phyloP scores from a whole-genome alignment of 345 rosid genomes.

The Conringia planisiliqua region DNA sequence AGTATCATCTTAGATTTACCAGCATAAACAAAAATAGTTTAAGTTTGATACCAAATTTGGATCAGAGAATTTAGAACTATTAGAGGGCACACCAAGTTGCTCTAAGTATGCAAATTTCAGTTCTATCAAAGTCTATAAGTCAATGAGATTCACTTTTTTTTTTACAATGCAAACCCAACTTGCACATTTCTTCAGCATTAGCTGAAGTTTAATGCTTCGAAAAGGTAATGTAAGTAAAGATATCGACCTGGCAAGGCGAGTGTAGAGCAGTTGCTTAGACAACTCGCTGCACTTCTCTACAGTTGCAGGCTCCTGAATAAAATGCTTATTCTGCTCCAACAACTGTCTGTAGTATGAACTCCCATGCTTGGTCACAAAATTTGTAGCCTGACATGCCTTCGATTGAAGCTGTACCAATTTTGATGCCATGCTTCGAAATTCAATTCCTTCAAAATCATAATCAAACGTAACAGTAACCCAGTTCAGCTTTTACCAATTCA shows the following conservation, averaged over 20 bases:
- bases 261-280: constrained; percentile 62
- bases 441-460: not conserved
- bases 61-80: not conserved
- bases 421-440: constrained; percentile 41
- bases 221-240: not conserved
- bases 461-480: not conserved
- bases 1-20: not conserved
- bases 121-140: not conserved
- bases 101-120: not conserved
- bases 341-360: constrained; percentile 50
- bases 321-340: constrained; percentile 66
- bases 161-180: not conserved
- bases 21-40: too few species aligned
- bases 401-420: constrained; percentile 58
- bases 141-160: too few species aligned
- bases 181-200: not conserved
- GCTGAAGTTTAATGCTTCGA: not conserved
- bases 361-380: constrained; percentile 52
- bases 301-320: constrained; percentile 57
- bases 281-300: constrained; percentile 57
- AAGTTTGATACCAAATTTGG: not conserved
- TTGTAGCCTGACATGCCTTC: constrained; percentile 56
- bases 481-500: not conserved
- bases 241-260: constrained; percentile 67
- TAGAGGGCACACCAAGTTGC: not conserved